phyloP scores from a whole-genome alignment of 179 eudicot genomes.

The Carnegiea gigantea region DNA sequence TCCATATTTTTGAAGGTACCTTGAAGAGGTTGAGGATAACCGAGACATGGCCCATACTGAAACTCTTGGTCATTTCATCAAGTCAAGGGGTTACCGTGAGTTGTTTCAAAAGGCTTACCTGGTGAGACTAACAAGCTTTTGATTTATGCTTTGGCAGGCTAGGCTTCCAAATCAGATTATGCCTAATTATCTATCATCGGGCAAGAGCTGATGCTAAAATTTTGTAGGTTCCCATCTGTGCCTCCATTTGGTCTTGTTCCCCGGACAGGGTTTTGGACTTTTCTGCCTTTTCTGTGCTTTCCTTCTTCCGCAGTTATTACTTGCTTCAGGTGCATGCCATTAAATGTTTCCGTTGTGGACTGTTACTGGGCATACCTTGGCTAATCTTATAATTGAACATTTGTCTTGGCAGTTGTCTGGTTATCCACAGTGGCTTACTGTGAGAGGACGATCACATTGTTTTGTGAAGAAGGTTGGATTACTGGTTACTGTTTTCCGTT shows the following conservation, averaged over 20 bases:
- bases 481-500: neutral
- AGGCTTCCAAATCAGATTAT: neutral
- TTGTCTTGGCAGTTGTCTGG: slow-evolving; percentile 58
- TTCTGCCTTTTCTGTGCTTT: slow-evolving; percentile 74
- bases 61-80: slow-evolving; percentile 70
- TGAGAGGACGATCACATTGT: slow-evolving; percentile 71
- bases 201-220: neutral
- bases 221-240: slow-evolving; percentile 77
- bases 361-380: neutral
- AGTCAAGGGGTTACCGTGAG: slow-evolving; percentile 74
- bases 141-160: neutral
- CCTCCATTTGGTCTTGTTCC: slow-evolving; percentile 92
- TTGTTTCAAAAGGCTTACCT: slow-evolving; percentile 84
- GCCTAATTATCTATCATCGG: neutral
- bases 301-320: slow-evolving; percentile 88
- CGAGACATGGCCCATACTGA: slow-evolving; percentile 61
- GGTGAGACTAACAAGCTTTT: slow-evolving; percentile 40
- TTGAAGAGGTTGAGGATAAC: slow-evolving; percentile 70
- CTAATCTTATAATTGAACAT: slow-evolving; percentile 4
- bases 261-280: slow-evolving; percentile 71
- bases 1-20: slow-evolving; percentile 48
- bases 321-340: slow-evolving; percentile 64
- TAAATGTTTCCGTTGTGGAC: neutral
- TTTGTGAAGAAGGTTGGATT: slow-evolving; percentile 62
- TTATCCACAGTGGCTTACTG: slow-evolving; percentile 95